These are phyloP conservation scores for Jacaranda copaia DNA, from an alignment of 257 asterid genomes.

Conservation along the genomic window DNA sequence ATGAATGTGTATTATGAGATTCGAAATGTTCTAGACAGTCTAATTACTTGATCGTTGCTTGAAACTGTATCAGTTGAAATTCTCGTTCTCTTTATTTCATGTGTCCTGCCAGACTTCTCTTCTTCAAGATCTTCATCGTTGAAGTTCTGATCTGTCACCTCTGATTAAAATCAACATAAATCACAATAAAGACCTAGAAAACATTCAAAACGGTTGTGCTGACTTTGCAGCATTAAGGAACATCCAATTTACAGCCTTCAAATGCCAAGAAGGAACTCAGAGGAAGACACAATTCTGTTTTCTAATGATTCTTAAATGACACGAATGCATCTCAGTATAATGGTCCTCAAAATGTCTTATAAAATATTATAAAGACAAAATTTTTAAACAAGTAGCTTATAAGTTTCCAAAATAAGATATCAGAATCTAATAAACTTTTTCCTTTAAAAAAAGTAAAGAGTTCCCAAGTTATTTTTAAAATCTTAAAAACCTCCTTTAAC, in stretches of 20 bases:
- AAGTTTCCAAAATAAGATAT: too few species aligned
- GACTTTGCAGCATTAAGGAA: neutral
- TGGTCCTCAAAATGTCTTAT: too few species aligned
- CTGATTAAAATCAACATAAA: constrained; percentile 42
- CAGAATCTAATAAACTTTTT: too few species aligned
- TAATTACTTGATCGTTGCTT: constrained; percentile 50
- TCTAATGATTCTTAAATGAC: neutral
- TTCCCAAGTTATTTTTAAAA: too few species aligned
- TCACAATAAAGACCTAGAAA: neutral
- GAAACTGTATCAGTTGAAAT: constrained; percentile 29
- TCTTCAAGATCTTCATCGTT: constrained; percentile 52
- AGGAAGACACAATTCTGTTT: neutral
- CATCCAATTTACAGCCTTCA: neutral
- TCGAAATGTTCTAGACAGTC: neutral
- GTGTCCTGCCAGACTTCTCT: constrained; percentile 36
- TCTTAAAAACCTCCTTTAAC: too few species aligned
- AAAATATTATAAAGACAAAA: too few species aligned
- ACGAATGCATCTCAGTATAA: neutral
- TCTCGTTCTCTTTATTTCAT: constrained; percentile 48
- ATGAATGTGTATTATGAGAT: neutral
- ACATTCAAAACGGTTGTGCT: neutral
- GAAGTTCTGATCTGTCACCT: constrained; percentile 67
- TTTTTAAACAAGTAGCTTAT: too few species aligned
- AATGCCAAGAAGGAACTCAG: neutral
- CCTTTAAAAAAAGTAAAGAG: too few species aligned